Base-by-base conservation (phyloP, 768 basidiomycete species). In the Trametes meyenii region DNA sequence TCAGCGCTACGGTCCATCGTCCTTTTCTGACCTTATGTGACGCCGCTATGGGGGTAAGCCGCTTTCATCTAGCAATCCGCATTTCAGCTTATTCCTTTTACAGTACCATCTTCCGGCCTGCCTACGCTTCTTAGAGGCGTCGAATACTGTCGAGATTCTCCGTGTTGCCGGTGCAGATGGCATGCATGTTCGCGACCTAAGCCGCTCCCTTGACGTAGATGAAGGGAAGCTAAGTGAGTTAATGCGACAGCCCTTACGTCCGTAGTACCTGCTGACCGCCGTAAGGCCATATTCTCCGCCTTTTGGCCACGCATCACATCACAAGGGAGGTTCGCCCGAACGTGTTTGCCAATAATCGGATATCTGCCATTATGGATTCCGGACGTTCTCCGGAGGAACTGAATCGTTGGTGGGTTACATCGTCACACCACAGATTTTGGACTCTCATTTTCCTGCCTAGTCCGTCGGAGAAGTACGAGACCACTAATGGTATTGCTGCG, bases 271-370 rank as follows among this genome's bases (percentile, higher is more conserved):
- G 26, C 36, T 12, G 7, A 14, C 33, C 6, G 36, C 5, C 14
- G 14, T 11, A 33, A 91, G 90, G 85, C 4, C 91, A 92, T 67
- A 81, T 84, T 36, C 80, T 94, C 42, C 86, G 91, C 45, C 78
- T 92, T 23, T 81, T 93, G 46, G 89, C 90, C 12, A 90, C 90
- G 0, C 89, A 91, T 69, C 90, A 92, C 70, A 82, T 92, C 54
- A 77, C 89, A 35, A 79, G 81, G 43, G 92, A 94, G 72, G 77
- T 83, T 3, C 77, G 81, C 11, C 90, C 89, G 3, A 82, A 92
- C 67, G 84, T 87, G 5, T 94, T 93, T 66, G 79, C 88, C 8
- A 79, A 84, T 54, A 93, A 88, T 67, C 82, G 90, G 39, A 79
- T 90, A 57, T 86, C 87, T 3, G 85, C 85, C 10, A 74, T 86